phyloP scores from a whole-genome alignment of 345 rosid genomes.

The Punica granatum region DNA sequence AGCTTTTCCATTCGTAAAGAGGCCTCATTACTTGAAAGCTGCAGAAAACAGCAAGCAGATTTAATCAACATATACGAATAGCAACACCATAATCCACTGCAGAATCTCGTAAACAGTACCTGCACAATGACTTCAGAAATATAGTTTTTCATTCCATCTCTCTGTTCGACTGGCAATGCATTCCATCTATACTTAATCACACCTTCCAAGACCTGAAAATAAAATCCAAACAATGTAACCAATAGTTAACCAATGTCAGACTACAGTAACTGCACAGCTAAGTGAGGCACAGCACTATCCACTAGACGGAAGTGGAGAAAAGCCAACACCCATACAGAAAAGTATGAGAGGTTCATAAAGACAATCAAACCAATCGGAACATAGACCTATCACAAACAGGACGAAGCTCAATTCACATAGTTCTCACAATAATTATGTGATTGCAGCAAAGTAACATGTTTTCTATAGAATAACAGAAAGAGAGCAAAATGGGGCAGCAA shows the following conservation, averaged over 20 bases:
- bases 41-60: conserved; percentile 3
- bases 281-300: neutral
- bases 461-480: neutral
- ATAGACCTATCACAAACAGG: neutral
- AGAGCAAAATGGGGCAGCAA: neutral
- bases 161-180: conserved; percentile 88
- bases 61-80: neutral
- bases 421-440: neutral
- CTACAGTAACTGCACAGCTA: neutral
- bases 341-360: neutral
- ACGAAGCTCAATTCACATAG: neutral
- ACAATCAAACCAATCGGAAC: neutral
- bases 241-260: neutral
- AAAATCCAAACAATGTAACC: neutral
- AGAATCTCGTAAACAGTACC: conserved; percentile 29
- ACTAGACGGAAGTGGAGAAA: neutral
- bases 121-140: conserved; percentile 98
- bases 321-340: neutral
- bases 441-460: neutral
- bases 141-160: conserved; percentile 99
- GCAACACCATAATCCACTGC: neutral
- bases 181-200: conserved; percentile 99
- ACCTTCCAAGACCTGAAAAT: conserved; percentile 84
- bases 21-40: conserved; percentile 89
- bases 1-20: conserved; percentile 84